phyloP scores from a whole-genome alignment of 768 basidiomycete genomes.

The Lactarius pseudohatsudake region DNA sequence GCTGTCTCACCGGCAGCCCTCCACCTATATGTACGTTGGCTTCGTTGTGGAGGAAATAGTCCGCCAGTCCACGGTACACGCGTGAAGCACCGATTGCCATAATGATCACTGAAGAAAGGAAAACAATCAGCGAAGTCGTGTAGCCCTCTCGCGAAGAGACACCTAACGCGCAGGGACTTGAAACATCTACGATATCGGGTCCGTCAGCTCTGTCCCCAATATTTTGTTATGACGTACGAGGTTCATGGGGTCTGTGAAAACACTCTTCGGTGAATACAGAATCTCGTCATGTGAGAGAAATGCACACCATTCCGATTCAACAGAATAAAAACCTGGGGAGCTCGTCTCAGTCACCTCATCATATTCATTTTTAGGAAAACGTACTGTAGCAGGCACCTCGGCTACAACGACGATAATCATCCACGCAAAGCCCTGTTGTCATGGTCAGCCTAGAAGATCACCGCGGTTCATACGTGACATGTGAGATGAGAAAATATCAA shows the following conservation, averaged over 20 bases:
- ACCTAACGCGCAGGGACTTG: slow-evolving; percentile 2
- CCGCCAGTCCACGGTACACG: background rate
- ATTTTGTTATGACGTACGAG: background rate
- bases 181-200: slow-evolving; percentile 10
- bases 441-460: background rate
- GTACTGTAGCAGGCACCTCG: slow-evolving; percentile 1
- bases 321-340: background rate
- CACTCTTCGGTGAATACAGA: too few species aligned
- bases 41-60: background rate
- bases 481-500: background rate
- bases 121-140: background rate
- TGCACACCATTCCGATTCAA: slow-evolving; percentile 13
- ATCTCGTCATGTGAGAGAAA: background rate
- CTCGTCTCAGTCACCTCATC: background rate
- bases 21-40: background rate
- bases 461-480: background rate
- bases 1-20: background rate
- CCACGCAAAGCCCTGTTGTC: slow-evolving; percentile 5
- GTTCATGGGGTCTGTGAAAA: slow-evolving; percentile 3
- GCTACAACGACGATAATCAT: slow-evolving; percentile 6
- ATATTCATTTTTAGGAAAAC: background rate
- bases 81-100: slow-evolving; percentile 10
- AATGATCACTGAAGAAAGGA: slow-evolving; percentile 3
- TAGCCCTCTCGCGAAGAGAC: background rate
- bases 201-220: background rate